Evolutionary conservation across 805 yeast species (phyloP).

Genomic region (Candida caryicola): DNA sequence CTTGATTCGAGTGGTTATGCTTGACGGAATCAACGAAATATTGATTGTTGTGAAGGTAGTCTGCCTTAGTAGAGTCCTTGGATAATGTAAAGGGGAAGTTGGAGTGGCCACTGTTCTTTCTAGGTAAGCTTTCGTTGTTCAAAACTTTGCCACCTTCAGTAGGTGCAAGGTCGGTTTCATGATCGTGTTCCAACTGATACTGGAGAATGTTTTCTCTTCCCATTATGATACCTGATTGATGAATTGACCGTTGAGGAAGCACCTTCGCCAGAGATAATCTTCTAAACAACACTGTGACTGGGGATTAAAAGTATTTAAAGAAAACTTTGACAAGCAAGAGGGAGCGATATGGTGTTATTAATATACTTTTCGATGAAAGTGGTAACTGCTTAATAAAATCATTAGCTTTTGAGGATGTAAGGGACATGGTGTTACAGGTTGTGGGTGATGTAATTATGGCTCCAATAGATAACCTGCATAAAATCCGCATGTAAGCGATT

Average conservation of each 20-base stretch:
- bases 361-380: too few species aligned
- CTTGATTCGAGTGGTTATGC: constrained; percentile 47
- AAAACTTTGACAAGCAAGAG: background rate
- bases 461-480: too few species aligned
- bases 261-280: background rate
- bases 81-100: constrained; percentile 47
- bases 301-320: background rate
- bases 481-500: constrained; percentile 5
- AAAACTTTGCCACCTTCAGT: background rate
- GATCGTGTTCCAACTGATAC: constrained; percentile 39
- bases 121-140: background rate
- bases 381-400: too few species aligned
- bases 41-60: constrained; percentile 48
- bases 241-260: constrained; percentile 3
- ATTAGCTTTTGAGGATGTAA: too few species aligned
- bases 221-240: constrained; percentile 18
- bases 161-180: constrained; percentile 31
- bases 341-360: too few species aligned
- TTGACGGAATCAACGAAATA: constrained; percentile 46
- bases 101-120: constrained; percentile 4
- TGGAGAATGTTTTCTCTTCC: constrained; percentile 42
- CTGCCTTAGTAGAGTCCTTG: constrained; percentile 47
- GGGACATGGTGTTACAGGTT: constrained; percentile 2
- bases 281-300: constrained; percentile 3
- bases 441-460: constrained; percentile 1